Base-by-base conservation (phyloP, 129 eudicot genomes). In the Scalesia atractyloides region DNA sequence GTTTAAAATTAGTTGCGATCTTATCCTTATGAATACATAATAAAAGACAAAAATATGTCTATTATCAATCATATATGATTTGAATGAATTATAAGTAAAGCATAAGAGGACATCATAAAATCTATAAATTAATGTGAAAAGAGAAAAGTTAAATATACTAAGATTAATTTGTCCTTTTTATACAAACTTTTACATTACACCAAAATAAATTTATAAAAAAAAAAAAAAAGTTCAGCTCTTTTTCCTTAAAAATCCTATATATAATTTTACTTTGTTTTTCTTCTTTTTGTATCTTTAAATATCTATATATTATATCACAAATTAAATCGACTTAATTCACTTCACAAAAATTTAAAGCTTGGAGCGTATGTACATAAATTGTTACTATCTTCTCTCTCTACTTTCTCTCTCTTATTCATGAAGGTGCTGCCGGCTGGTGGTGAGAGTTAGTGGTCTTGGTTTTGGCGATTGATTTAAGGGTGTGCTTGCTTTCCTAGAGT, bases 331-430 rank as follows among this genome's bases (percentile, higher is more conserved):
- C 41, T 54, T 17, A 13, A 24, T 56, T 72, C 66, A 70, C 57
- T 24, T 69, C 73, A 79, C 52, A 73, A 64, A 26, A 70, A 44
- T 17, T 56, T 12, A 79, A 51, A 66, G 9, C 36, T 63, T 49
- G 50, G n/a, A 58, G 65, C 20, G 49, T 79, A 79, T 73, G 30
- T 72, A 72, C 79, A 57, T 79, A 57, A 36, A 63, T 70, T 49
- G 18, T 49, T 62, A 13, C 41, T 3, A 1, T 4, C 30, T 52
- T 49, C 36, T 72, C 16, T 48, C 39, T 39, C 9, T 36, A 51
- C 51, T 62, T 53, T 64, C 68, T 16, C 68, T 16, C 56, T 74
- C 65, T 33, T 69, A 53, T 67, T 82, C 86, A 88, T 12, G 88
- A 88, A 74, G 85, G 73, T 58, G 85, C n/a, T n/a, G n/a, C n/a